A percentile compares a stretch with the other conserved stretches of the same genome.
Conservation (phyloP, 805 yeast genomes). For the Yarrowia keelungensis region DNA sequence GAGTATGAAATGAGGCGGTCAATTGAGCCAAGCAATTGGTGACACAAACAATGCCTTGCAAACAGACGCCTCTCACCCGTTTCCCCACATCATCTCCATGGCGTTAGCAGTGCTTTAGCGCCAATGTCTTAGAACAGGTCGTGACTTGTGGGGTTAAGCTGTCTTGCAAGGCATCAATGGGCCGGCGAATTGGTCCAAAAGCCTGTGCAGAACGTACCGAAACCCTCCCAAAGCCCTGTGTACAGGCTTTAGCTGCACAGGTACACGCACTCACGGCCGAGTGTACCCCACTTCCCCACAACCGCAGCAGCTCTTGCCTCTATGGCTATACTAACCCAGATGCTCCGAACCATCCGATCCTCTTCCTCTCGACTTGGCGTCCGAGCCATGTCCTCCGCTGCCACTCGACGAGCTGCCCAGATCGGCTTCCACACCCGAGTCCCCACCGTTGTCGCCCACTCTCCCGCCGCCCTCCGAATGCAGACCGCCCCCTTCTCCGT, state of each 20-base stretch:
- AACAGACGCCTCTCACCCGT: no score
- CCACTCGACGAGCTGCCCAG: conserved; percentile 39
- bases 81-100: neutral
- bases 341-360: conserved; percentile 34
- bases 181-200: no score
- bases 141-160: no score
- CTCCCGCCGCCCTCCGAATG: conserved; percentile 4
- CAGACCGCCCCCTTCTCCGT: conserved; percentile 22
- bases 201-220: no score
- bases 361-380: conserved; percentile 37
- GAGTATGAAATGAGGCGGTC: neutral
- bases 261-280: no score
- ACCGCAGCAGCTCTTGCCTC: no score
- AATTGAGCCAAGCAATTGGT: neutral
- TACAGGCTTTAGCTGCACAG: no score
- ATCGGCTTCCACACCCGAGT: conserved; percentile 32
- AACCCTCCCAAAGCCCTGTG: no score
- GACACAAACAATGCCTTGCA: no score
- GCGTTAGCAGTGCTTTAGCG: neutral
- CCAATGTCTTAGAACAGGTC: neutral
- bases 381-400: conserved; percentile 36
- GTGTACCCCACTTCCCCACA: conserved; percentile 24
- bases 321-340: conserved; percentile 8
- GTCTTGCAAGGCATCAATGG: no score
- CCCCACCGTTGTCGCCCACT: conserved; percentile 6